Evolutionary conservation across 257 asterid species (phyloP).

Genomic region (Ehretia macrophylla): DNA sequence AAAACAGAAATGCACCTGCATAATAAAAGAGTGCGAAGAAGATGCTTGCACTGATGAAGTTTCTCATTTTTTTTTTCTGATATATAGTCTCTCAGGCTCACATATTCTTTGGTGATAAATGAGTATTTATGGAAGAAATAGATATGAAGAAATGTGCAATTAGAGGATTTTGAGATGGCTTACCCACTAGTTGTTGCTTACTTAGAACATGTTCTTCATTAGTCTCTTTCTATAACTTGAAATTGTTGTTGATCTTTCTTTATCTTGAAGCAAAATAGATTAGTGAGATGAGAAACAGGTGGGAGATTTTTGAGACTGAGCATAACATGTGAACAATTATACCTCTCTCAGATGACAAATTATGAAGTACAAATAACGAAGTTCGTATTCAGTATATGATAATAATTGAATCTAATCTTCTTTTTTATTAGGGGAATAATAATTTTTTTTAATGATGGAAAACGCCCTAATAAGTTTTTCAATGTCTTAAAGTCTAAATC

Average conservation of each 20-base stretch:
- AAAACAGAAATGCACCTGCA: conserved; percentile 35
- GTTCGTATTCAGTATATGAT: too few relatives aligned
- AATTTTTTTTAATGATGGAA: too few relatives aligned
- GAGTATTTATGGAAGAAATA: conserved; percentile 5
- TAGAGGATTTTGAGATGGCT: conserved; percentile 1
- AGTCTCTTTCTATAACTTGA: conserved; percentile 19
- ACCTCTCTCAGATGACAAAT: too few relatives aligned
- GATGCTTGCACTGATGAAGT: conserved; percentile 22
- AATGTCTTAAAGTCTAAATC: too few relatives aligned
- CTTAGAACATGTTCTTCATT: background rate
- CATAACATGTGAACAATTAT: too few relatives aligned
- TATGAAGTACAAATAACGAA: too few relatives aligned
- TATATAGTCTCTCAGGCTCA: background rate
- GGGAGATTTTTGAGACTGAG: background rate
- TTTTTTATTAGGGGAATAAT: too few relatives aligned
- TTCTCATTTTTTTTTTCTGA: conserved; percentile 36
- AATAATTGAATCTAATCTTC: too few relatives aligned
- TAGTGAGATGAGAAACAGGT: conserved; percentile 9
- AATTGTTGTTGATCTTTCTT: conserved; percentile 28
- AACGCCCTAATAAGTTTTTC: too few relatives aligned
- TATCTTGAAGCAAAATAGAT: conserved; percentile 45
- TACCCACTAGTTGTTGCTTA: conserved; percentile 65
- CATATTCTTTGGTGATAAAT: conserved; percentile 3
- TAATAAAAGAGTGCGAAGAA: conserved; percentile 31
- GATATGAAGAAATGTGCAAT: background rate